Evolutionary conservation across 805 yeast genomes (phyloP), one percentile per base, ranked within the genome.

Genomic region (Metschnikowia gelsemii): DNA sequence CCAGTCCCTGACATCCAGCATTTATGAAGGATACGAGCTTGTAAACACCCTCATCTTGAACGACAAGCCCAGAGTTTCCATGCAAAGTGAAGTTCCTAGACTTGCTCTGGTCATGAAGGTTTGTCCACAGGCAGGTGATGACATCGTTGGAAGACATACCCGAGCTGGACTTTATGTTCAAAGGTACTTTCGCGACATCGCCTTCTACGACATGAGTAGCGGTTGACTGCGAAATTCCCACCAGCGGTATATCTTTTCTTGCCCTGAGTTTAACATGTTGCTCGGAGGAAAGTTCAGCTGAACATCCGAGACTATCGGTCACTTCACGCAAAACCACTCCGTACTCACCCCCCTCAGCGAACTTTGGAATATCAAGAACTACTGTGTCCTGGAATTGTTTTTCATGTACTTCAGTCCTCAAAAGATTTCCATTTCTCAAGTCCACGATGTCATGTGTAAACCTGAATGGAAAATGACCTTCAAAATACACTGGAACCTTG

Each of bases 401-500:
- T 8, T 67, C 65, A 5, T 74, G 59, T 0, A 62, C 59, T 35
- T 64, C 72, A 1, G 61, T 47, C 2, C 44, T 36, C 8, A 56
- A 38, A 11, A 60, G 45, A 18, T 54, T 52, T 14, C 56, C 54
- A 2, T 59, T 47, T 11, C 42, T 35, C 5, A 65, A 62, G 39
- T 82, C 83, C 14, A 84, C 61, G 17, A 91, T 65, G 40, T 80
- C 85, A 61, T 89, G 90, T 17, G 69, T 71, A 40, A 93, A 69
- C 2, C 75, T 66, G 51, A 84, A 87, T 3, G 98, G 98, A 0
- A 84, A 77, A 49, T 81, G 80, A 11, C 99, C 99, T 35, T 76
- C 79, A 17, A 93, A 73, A 8, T 60, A 57, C 3, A 91, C 71
- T 0, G 83, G 81, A 4, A 85, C 62, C 2, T 42, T 35, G 0